These are phyloP conservation scores for Phytophthora cactorum DNA, from an alignment of 352 stramenopile species.

Conservation along the genomic window DNA sequence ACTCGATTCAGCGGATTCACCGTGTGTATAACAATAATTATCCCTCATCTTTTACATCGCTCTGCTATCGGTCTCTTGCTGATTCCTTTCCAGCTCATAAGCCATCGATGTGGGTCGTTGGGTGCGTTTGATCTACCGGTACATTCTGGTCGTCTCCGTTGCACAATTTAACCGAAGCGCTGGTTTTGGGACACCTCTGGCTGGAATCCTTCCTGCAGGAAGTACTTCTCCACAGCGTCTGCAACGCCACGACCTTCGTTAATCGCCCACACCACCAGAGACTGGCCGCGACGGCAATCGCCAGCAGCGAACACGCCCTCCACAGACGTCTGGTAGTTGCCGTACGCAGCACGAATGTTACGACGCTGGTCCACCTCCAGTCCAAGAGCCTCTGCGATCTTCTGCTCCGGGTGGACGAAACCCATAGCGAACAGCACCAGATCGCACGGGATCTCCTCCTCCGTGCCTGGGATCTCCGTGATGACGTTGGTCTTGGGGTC, in stretches of 20 bases:
- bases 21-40: slow-evolving; percentile 44
- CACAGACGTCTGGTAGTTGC: slow-evolving; percentile 93
- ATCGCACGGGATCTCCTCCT: slow-evolving; percentile 95
- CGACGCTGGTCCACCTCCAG: slow-evolving; percentile 94
- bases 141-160: slow-evolving; percentile 18
- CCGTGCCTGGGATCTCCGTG: slow-evolving; percentile 77
- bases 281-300: slow-evolving; percentile 97
- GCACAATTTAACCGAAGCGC: slow-evolving; percentile 58
- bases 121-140: slow-evolving; percentile 31
- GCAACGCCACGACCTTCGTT: slow-evolving; percentile 96
- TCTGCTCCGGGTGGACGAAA: slow-evolving; percentile 95
- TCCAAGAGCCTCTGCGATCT: slow-evolving; percentile 87
- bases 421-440: slow-evolving; percentile 97
- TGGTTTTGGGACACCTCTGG: slow-evolving; percentile 84
- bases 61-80: slow-evolving; percentile 1
- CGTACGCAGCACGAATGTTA: slow-evolving; percentile 95
- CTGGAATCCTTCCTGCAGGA: slow-evolving; percentile 78
- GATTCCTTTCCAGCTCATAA: slow-evolving; percentile 18
- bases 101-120: slow-evolving; percentile 13
- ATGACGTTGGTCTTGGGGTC: slow-evolving; percentile 81
- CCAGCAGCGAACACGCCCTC: slow-evolving; percentile 97
- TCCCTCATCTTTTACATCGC: slow-evolving; percentile 24
- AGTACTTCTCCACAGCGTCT: slow-evolving; percentile 85
- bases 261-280: slow-evolving; percentile 98
- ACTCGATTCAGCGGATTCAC: slow-evolving; percentile 13